A percentile compares a stretch with the other conserved stretches of the same genome.
Evolutionary conservation across 495 filamentous ascomycete species (phyloP).

Genomic region (Ramalina peruviana): DNA sequence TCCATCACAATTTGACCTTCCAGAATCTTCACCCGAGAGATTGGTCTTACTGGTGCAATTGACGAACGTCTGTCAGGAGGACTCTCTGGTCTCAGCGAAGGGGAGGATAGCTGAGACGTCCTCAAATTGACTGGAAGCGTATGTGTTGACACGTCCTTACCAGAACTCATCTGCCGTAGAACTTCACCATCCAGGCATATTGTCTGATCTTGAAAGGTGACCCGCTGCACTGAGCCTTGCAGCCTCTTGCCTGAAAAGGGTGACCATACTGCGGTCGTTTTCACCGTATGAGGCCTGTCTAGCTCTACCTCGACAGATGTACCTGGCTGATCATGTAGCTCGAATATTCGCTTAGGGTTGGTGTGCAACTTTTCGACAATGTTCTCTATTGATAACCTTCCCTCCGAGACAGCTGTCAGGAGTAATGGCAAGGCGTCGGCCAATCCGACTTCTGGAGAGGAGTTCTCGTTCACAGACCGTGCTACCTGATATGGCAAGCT

Average conservation of each 20-base stretch:
- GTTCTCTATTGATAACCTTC: slow-evolving; percentile 60
- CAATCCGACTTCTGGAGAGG: slow-evolving; percentile 49
- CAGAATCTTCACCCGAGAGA: slow-evolving; percentile 10
- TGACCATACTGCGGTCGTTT: slow-evolving; percentile 48
- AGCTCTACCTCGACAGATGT: slow-evolving; percentile 66
- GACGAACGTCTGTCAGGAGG: slow-evolving; percentile 29
- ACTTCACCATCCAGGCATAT: slow-evolving; percentile 62
- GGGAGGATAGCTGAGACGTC: slow-evolving; percentile 30
- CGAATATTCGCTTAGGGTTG: slow-evolving; percentile 75
- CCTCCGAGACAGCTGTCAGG: slow-evolving; percentile 64
- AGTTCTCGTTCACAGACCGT: slow-evolving; percentile 39
- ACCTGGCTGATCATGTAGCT: slow-evolving; percentile 69
- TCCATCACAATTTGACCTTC: slow-evolving; percentile 14
- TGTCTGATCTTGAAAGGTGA: slow-evolving; percentile 64
- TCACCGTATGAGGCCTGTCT: slow-evolving; percentile 47
- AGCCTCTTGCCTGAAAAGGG: slow-evolving; percentile 60
- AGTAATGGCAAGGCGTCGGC: slow-evolving; percentile 65
- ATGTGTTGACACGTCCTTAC: slow-evolving; percentile 68
- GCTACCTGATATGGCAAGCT: slow-evolving; percentile 73
- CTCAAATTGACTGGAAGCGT: slow-evolving; percentile 20
- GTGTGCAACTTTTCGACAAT: slow-evolving; percentile 58
- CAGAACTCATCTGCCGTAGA: slow-evolving; percentile 39
- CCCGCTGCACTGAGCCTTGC: slow-evolving; percentile 61
- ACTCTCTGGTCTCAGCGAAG: slow-evolving; percentile 27
- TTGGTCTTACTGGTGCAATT: slow-evolving; percentile 8